Percentiles rank a stretch among this genome's conserved stretches.
phyloP scores from a whole-genome alignment of 345 rosid species.

The Mercurialis annua region DNA sequence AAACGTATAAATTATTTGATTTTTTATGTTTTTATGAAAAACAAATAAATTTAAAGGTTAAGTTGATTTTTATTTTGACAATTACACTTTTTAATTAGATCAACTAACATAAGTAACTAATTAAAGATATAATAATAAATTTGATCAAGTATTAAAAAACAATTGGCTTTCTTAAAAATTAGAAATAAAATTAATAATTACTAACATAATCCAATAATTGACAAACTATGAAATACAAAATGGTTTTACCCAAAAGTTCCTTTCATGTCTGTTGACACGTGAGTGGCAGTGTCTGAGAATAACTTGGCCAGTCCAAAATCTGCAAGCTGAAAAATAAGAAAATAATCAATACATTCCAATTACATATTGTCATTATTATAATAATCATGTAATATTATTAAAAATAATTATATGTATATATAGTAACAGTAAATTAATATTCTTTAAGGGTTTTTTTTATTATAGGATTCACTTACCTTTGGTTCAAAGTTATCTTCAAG shows the following conservation, averaged over 20 bases:
- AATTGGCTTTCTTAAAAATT: no score
- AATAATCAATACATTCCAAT: no score
- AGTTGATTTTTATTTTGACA: no score
- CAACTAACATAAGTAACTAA: no score
- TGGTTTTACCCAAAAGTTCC: background rate
- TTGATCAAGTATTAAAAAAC: no score
- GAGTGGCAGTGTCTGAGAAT: background rate
- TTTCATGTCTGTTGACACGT: background rate
- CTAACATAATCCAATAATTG: no score
- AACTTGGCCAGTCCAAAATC: background rate
- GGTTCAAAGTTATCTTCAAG: slow-evolving; percentile 22
- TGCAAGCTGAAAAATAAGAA: slow-evolving; percentile 2
- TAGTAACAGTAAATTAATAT: background rate
- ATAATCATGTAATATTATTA: background rate
- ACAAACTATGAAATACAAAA: background rate
- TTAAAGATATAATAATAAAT: no score
- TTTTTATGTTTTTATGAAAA: no score
- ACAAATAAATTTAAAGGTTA: no score
- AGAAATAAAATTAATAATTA: background rate
- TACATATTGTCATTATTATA: background rate
- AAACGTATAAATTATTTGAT: no score
- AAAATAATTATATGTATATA: background rate
- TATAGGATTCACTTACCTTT: slow-evolving; percentile 12
- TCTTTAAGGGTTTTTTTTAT: no score
- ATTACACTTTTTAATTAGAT: no score